These are phyloP conservation scores for Vitis cinerea DNA, from an alignment of 164 flowering plant genomes.

Conservation along the genomic window DNA sequence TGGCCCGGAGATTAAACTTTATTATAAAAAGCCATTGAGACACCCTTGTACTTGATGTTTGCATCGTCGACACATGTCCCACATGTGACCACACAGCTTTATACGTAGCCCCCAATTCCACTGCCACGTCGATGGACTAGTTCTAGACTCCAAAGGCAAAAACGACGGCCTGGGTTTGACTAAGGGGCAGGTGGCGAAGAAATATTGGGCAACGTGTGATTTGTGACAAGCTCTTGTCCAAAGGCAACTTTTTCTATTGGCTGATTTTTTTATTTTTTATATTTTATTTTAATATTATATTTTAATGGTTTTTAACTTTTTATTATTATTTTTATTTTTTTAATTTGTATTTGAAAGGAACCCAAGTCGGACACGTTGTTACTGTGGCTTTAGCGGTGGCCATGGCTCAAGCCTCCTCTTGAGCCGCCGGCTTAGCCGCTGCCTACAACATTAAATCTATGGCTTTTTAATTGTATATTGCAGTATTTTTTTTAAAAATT, in stretches of 20 bases:
- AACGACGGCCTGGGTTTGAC: constrained; percentile 19
- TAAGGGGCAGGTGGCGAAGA: constrained; percentile 7
- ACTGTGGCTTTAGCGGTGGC: constrained; percentile 1
- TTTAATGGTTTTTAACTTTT: not conserved
- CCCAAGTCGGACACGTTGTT: constrained; percentile 14
- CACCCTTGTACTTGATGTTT: not conserved
- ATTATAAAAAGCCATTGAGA: not conserved
- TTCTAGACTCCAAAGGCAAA: constrained; percentile 8
- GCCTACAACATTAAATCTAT: not conserved
- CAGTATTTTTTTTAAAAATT: too few species aligned
- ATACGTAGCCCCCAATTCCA: not conserved
- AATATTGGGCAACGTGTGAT: constrained; percentile 14
- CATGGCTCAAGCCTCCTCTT: not conserved
- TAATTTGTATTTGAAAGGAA: not conserved
- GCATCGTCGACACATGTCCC: constrained; percentile 16
- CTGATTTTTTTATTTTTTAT: not conserved
- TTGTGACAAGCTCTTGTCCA: constrained; percentile 12
- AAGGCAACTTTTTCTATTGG: constrained; percentile 10
- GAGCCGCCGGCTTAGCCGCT: not conserved
- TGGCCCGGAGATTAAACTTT: not conserved
- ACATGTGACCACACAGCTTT: not conserved
- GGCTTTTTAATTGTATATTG: too few species aligned
- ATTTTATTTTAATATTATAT: not conserved
- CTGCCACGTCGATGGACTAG: constrained; percentile 11
- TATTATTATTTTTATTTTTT: not conserved